Base-by-base conservation (phyloP, 2,329 filamentous ascomycete genomes). In the Aaosphaeria pasadenensis region DNA sequence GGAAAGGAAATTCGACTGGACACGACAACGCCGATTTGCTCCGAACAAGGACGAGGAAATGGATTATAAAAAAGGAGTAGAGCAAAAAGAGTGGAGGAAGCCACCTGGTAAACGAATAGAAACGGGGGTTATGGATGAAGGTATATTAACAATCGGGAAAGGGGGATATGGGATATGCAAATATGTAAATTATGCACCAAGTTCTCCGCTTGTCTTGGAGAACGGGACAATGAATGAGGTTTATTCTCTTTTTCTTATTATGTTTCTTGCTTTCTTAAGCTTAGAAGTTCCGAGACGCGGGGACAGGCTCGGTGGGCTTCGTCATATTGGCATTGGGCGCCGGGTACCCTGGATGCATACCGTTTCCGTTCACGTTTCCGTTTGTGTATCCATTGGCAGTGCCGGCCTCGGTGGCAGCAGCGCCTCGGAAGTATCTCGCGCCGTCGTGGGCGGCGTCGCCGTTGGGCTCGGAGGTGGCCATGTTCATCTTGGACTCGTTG, bases 401-500 rank as follows among this genome's bases (percentile, higher is more conserved):
- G 30, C 36, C 41, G 41, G 57, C 47, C 17, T 51, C 54, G 30
- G 55, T 51, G 46, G 46, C 54, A 53, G 46, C 43, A 30, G 47
- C 49, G 3, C 60, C 62, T 7, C 62, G 58, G 51, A 55, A 67
- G 40, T 66, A 65, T 39, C 58, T 55, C 17, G 55, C 52, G 30
- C 52, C 59, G 9, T 67, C 52, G 7, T 60, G 58, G 3, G 59
- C 62, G 2, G 56, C 58, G 33, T 64, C 60, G 24, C 61, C 59
- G 42, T 53, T 53, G 4, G 9, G 24, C 39, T 9, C 33, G 28
- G 43, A 39, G 29, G 50, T 58, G 1, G 59, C 58, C 51, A 63
- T 56, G 43, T 70, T 63, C 59, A 71, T 68, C 40, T 69, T 58
- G 3, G 67, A 71, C 48, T 64, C 58, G 44, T 56, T 50, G 46